phyloP scores from a whole-genome alignment of 179 eudicot genomes.

The Beta lomatogona region DNA sequence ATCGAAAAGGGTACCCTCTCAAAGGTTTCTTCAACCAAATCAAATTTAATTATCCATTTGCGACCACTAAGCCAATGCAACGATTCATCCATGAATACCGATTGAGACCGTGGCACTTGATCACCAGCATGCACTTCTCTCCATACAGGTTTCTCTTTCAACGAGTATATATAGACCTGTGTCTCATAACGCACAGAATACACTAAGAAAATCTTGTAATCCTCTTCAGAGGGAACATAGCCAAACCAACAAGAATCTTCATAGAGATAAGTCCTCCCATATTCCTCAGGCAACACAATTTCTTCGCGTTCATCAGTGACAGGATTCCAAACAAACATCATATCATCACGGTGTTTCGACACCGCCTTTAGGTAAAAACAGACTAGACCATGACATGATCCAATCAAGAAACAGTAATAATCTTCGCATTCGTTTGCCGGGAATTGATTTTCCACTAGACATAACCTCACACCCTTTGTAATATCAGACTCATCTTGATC shows the following conservation, averaged over 20 bases:
- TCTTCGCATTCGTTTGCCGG: background rate
- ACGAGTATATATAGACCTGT: background rate
- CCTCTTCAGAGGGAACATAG: background rate
- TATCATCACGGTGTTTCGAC: background rate
- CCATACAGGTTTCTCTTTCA: background rate
- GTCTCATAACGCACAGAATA: background rate
- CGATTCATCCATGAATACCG: background rate
- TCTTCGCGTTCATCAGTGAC: background rate
- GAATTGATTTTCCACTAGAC: background rate
- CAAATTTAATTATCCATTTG: slow-evolving; percentile 3
- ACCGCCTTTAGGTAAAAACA: background rate
- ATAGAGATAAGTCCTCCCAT: background rate
- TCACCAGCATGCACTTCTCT: background rate
- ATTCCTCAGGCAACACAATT: background rate
- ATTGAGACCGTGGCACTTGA: background rate
- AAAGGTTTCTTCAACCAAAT: slow-evolving; percentile 5
- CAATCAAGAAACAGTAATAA: background rate
- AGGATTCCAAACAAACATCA: slow-evolving; percentile 6
- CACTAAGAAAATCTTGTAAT: background rate
- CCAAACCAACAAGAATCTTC: background rate
- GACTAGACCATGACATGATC: background rate
- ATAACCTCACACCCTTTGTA: background rate
- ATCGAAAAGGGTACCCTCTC: background rate
- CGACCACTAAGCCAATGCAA: background rate
- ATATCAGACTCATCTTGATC: background rate